phyloP scores from a whole-genome alignment of 257 asterid genomes.

The Agastache rugosa region DNA sequence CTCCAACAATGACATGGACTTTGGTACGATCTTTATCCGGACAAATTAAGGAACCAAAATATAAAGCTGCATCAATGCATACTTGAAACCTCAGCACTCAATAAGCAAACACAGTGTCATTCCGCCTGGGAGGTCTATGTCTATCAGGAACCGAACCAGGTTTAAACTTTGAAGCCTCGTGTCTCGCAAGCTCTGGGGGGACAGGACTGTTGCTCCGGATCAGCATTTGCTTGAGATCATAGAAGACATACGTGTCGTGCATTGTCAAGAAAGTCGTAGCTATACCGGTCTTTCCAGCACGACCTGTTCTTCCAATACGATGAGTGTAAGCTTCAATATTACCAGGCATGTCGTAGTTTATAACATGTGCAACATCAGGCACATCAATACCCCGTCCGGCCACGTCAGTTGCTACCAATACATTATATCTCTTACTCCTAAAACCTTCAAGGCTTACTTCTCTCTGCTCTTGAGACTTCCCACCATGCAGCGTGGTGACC shows the following conservation, averaged over 20 bases:
- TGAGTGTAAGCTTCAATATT: conserved; percentile 61
- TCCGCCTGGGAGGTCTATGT: conserved; percentile 50
- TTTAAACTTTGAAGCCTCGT: conserved; percentile 54
- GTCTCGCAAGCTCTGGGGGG: conserved; percentile 55
- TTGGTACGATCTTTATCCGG: too few relatives aligned
- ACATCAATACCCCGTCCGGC: conserved; percentile 73
- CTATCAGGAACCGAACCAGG: conserved; percentile 47
- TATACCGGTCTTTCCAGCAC: conserved; percentile 70
- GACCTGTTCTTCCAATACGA: conserved; percentile 70
- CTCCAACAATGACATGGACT: too few relatives aligned
- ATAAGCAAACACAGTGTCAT: too few relatives aligned
- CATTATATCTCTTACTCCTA: conserved; percentile 57
- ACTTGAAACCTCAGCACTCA: too few relatives aligned
- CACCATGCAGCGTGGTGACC: conserved; percentile 67
- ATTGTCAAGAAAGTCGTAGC: conserved; percentile 68
- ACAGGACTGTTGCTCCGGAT: conserved; percentile 58
- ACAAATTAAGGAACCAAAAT: too few relatives aligned
- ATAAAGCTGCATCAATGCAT: too few relatives aligned
- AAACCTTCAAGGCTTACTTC: conserved; percentile 62
- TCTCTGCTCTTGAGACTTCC: conserved; percentile 63
- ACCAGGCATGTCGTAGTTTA: conserved; percentile 63
- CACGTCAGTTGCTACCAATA: conserved; percentile 65
- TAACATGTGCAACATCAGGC: conserved; percentile 66
- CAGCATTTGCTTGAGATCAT: conserved; percentile 65
- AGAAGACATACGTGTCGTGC: conserved; percentile 59